Base-by-base conservation (phyloP, 2,329 filamentous ascomycete species). In the Alternaria arborescens region DNA sequence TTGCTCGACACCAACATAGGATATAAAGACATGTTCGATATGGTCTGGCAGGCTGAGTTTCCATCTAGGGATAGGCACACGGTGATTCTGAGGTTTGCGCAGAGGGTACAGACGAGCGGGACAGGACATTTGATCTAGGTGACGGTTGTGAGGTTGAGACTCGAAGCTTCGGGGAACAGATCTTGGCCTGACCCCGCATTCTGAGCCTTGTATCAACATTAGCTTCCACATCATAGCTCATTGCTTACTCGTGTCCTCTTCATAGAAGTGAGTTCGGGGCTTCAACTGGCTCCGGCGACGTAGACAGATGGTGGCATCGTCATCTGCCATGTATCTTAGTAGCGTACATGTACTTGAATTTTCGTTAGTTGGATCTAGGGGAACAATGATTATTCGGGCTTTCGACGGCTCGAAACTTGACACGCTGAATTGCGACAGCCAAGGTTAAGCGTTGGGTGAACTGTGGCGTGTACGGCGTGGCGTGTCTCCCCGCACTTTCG, bases 1-100 rank as follows among this genome's bases (percentile, higher is more conserved):
- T 26, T 69, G 61, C 59, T 79, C 75, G 11, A 73, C 62, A 8
- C 77, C 77, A 8, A 79, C 56, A 47, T 78, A 78, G 3, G 73
- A 55, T 11, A 73, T 78, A 52, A 71, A 71, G 8, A 77, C 60
- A 16, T 71, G 64, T 1, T 57, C 68, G 8, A 72, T 52, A 20
- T 52, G 38, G 1, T 64, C 46, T 7, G 74, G 72, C 2, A 78
- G 55, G 18, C 62, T 58, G 7, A 78, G 57, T 5, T 62, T 71
- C 67, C 71, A 79, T 54, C 77, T 61, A 8, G 76, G 75, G 10
- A 79, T 68, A 2, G 76, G 77, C 4, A 71, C 64, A 18, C 70
- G 72, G 52, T 78, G 73, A 42, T 73, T 73, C 34, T 54, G 59
- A 4, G 76, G 77, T 50, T 71, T 70, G 43, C 72, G 74, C 2